phyloP scores from a whole-genome alignment of 495 filamentous ascomycete species.

The Xylaria telfairii region DNA sequence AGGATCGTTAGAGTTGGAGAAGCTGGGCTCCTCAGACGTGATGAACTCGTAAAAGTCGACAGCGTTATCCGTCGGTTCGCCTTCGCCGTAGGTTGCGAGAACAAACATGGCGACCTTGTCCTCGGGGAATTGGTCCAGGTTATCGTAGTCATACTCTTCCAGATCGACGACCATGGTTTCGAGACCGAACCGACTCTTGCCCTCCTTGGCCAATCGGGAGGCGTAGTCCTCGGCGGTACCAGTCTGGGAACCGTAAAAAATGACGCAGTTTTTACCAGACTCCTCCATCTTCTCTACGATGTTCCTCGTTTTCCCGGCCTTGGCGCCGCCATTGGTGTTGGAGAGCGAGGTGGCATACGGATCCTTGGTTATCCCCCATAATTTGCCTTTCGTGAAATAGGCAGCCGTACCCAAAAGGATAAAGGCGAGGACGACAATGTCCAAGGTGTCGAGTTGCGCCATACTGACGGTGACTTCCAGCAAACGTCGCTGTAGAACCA shows the following conservation, averaged over 20 bases:
- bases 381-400: slow-evolving; percentile 96
- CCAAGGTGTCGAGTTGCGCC: slow-evolving; percentile 95
- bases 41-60: slow-evolving; percentile 99
- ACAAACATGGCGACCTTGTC: slow-evolving; percentile 96
- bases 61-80: slow-evolving; percentile 97
- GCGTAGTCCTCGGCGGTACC: slow-evolving; percentile 99
- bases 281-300: slow-evolving; percentile 96
- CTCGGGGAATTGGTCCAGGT: slow-evolving; percentile 83
- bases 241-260: slow-evolving; percentile 98
- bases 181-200: slow-evolving; percentile 91
- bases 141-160: slow-evolving; percentile 98
- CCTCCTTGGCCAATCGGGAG: slow-evolving; percentile 96
- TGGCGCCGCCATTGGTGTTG: slow-evolving; percentile 72
- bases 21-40: slow-evolving; percentile 76
- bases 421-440: slow-evolving; percentile 84
- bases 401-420: slow-evolving; percentile 87
- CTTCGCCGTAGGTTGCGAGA: slow-evolving; percentile 96
- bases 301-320: slow-evolving; percentile 87
- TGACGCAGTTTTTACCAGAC: slow-evolving; percentile 92
- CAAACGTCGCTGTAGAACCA: background rate
- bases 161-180: slow-evolving; percentile 99
- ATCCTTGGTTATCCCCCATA: slow-evolving; percentile 88
- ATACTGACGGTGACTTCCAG: slow-evolving; percentile 55
- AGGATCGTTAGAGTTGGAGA: slow-evolving; percentile 79
- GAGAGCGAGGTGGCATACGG: slow-evolving; percentile 79